These are phyloP conservation scores for Saturnispora mendoncae DNA, from an alignment of 805 yeast species.

Conservation along the genomic window DNA sequence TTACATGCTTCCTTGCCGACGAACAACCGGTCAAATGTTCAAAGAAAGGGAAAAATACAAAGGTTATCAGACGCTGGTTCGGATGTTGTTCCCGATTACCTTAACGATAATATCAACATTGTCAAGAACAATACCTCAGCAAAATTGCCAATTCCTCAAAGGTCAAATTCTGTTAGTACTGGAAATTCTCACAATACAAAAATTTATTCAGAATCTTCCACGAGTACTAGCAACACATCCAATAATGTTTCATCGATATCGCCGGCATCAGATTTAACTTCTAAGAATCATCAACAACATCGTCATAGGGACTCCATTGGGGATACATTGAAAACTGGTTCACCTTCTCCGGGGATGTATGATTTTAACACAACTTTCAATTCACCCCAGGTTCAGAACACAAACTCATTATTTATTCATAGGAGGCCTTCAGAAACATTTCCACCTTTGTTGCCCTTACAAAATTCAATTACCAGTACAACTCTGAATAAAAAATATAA, in stretches of 20 bases:
- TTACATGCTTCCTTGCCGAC: slow-evolving; percentile 55
- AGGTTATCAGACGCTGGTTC: slow-evolving; percentile 22
- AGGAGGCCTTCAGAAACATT: not conserved
- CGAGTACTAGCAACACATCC: slow-evolving; percentile 6
- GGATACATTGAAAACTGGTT: not conserved
- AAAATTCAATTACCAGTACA: not conserved
- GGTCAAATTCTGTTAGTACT: not conserved
- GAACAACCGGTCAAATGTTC: slow-evolving; percentile 26
- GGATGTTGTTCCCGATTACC: slow-evolving; percentile 29
- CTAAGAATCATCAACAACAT: too few species aligned
- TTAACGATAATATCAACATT: slow-evolving; percentile 43
- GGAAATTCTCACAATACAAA: slow-evolving; percentile 10
- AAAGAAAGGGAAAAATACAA: slow-evolving; percentile 26
- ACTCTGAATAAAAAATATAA: not conserved
- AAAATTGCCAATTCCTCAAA: slow-evolving; percentile 34
- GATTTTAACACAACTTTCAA: slow-evolving; percentile 8
- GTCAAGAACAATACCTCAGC: slow-evolving; percentile 43
- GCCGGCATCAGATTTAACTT: slow-evolving; percentile 12
- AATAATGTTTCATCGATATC: slow-evolving; percentile 4
- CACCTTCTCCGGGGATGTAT: slow-evolving; percentile 1
- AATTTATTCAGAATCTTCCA: slow-evolving; percentile 10
- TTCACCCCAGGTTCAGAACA: not conserved
- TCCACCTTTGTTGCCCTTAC: not conserved
- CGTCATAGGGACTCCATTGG: too few species aligned
- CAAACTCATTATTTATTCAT: slow-evolving; percentile 5